Evolutionary conservation across 441 rosid species (phyloP).

Genomic region (Gossypium schwendimanii): DNA sequence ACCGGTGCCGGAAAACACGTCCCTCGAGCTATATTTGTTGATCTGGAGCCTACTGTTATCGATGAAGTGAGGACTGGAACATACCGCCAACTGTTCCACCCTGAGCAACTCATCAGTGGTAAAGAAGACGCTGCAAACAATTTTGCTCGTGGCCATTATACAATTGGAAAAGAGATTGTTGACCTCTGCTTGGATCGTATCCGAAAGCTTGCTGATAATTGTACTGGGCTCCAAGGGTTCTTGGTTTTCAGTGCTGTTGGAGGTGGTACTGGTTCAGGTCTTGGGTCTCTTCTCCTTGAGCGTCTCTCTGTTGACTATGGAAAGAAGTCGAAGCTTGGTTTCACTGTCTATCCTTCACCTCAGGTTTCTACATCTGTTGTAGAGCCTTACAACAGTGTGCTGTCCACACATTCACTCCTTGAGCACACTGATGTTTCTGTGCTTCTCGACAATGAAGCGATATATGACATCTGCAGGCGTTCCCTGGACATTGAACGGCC

Average conservation of each 20-base stretch:
- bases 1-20: slow-evolving; percentile 24
- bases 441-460: slow-evolving; percentile 19
- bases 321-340: slow-evolving; percentile 19
- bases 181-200: slow-evolving; percentile 24
- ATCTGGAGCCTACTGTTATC: slow-evolving; percentile 21
- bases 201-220: slow-evolving; percentile 20
- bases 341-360: slow-evolving; percentile 22
- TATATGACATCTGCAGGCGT: slow-evolving; percentile 18
- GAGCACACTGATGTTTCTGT: slow-evolving; percentile 23
- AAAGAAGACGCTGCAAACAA: slow-evolving; percentile 25
- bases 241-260: slow-evolving; percentile 24
- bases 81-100: slow-evolving; percentile 14
- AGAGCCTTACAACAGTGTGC: slow-evolving; percentile 21
- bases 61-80: slow-evolving; percentile 21
- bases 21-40: slow-evolving; percentile 19
- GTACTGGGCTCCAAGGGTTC: slow-evolving; percentile 21
- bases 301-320: slow-evolving; percentile 24
- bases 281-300: slow-evolving; percentile 23
- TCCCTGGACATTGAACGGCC: slow-evolving; percentile 20
- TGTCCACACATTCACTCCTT: slow-evolving; percentile 20
- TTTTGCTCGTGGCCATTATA: slow-evolving; percentile 24
- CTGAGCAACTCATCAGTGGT: slow-evolving; percentile 17
- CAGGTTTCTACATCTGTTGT: slow-evolving; percentile 25
- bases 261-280: slow-evolving; percentile 22
- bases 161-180: slow-evolving; percentile 22